These are phyloP conservation scores for Diaporthe destruens DNA, from an alignment of 2,329 filamentous ascomycete genomes.

Conservation along the genomic window DNA sequence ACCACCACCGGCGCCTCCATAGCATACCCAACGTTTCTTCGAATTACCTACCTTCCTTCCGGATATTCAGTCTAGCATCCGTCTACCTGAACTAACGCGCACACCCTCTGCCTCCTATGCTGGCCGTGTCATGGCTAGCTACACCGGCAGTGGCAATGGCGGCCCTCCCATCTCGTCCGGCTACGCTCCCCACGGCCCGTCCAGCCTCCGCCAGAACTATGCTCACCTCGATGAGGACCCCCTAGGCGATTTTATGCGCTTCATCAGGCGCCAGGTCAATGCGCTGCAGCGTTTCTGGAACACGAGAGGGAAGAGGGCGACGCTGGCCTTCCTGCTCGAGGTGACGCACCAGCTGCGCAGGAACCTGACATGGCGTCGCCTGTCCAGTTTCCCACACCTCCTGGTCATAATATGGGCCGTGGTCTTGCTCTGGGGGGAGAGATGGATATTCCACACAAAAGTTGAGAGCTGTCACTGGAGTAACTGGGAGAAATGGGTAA, in stretches of 20 bases:
- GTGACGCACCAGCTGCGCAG: conserved; percentile 52
- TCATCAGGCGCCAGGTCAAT: conserved; percentile 47
- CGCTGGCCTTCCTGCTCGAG: conserved; percentile 49
- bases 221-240: conserved; percentile 48
- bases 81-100: neutral
- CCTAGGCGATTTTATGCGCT: conserved; percentile 53
- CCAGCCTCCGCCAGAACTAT: conserved; percentile 41
- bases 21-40: conserved; percentile 3
- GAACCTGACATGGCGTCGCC: conserved; percentile 64
- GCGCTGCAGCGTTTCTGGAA: conserved; percentile 57
- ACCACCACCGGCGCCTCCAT: conserved; percentile 29
- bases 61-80: neutral
- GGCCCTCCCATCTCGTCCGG: conserved; percentile 28
- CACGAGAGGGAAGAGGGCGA: conserved; percentile 56
- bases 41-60: neutral
- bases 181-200: conserved; percentile 37
- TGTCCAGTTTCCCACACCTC: conserved; percentile 74
- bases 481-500: conserved; percentile 93
- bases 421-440: conserved; percentile 86
- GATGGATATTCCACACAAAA: conserved; percentile 78
- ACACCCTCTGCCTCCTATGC: conserved; percentile 14
- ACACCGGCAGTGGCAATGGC: conserved; percentile 38
- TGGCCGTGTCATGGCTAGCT: conserved; percentile 40
- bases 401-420: conserved; percentile 81
- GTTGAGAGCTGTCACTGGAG: conserved; percentile 83